A percentile compares a stretch with the other conserved stretches of the same genome.
Evolutionary conservation across 2,329 filamentous ascomycete genomes (phyloP).

Genomic region (Boeremia lycopersici): DNA sequence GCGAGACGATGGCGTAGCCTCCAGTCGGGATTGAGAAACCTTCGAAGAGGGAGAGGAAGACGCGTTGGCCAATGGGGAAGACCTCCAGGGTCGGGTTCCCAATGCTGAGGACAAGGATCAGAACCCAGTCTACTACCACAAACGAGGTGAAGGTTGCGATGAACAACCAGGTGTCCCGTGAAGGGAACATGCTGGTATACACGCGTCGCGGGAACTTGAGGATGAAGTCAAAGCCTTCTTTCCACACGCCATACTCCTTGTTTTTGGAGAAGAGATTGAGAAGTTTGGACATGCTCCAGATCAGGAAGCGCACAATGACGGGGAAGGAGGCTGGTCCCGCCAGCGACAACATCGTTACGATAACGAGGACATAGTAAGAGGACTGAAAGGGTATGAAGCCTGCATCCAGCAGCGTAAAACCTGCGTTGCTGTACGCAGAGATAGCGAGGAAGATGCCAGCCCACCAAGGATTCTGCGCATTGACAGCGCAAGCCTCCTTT

Average conservation of each 20-base stretch:
- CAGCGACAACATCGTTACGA: conserved; percentile 27
- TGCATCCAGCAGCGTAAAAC: conserved; percentile 28
- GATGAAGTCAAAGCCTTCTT: conserved; percentile 30
- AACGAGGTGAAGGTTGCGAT: conserved; percentile 26
- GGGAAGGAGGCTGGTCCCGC: conserved; percentile 27
- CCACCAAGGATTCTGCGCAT: conserved; percentile 29
- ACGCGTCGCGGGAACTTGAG: conserved; percentile 26
- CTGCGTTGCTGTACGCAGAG: conserved; percentile 28
- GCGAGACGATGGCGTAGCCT: conserved; percentile 30
- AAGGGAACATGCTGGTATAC: conserved; percentile 30
- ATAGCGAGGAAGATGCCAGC: conserved; percentile 22
- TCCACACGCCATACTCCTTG: conserved; percentile 31
- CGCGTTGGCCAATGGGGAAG: conserved; percentile 25
- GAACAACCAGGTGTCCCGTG: conserved; percentile 29
- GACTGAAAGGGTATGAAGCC: conserved; percentile 29
- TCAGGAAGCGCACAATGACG: conserved; percentile 25
- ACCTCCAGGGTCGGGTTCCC: conserved; percentile 30
- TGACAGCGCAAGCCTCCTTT: conserved; percentile 25
- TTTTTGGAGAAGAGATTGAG: conserved; percentile 24
- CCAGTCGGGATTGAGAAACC: conserved; percentile 31
- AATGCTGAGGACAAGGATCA: conserved; percentile 28
- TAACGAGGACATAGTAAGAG: conserved; percentile 25
- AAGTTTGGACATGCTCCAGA: conserved; percentile 27
- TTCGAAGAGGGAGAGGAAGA: conserved; percentile 31
- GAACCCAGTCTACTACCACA: conserved; percentile 26